A percentile compares a stretch with the other conserved stretches of the same genome.
Conservation (phyloP, 495 filamentous ascomycete species). For the Aspergillus funiculosus region DNA sequence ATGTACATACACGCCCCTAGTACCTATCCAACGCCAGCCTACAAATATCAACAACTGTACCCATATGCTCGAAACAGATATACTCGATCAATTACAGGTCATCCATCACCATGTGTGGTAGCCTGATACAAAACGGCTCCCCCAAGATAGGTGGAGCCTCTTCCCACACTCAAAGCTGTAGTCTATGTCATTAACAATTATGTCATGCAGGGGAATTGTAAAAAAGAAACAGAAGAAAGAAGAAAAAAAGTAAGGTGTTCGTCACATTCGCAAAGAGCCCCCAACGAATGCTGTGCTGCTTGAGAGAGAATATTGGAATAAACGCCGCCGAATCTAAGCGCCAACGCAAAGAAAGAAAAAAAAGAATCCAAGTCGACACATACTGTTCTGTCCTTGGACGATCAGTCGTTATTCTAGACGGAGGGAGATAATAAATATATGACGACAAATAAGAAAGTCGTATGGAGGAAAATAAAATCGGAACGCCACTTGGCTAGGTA, state of each 20-base stretch:
- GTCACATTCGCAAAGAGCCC: slow-evolving; percentile 7
- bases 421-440: no score
- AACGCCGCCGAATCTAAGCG: slow-evolving; percentile 13
- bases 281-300: background rate
- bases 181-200: slow-evolving; percentile 27
- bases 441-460: no score
- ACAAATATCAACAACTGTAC: slow-evolving; percentile 3
- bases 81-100: background rate
- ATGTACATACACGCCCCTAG: background rate
- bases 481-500: background rate
- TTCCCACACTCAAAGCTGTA: slow-evolving; percentile 1
- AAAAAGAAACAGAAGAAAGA: slow-evolving; percentile 1
- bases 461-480: background rate
- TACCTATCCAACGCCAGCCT: background rate
- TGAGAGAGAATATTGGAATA: background rate
- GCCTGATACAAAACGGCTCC: background rate
- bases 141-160: background rate
- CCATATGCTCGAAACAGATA: slow-evolving; percentile 4
- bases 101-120: background rate
- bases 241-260: background rate
- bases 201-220: slow-evolving; percentile 7
- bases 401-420: no score
- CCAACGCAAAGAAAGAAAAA: slow-evolving; percentile 14
- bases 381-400: background rate
- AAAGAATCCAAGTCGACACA: slow-evolving; percentile 1